phyloP scores from a whole-genome alignment of 352 stramenopile species.

The Globisporangium spiculum region DNA sequence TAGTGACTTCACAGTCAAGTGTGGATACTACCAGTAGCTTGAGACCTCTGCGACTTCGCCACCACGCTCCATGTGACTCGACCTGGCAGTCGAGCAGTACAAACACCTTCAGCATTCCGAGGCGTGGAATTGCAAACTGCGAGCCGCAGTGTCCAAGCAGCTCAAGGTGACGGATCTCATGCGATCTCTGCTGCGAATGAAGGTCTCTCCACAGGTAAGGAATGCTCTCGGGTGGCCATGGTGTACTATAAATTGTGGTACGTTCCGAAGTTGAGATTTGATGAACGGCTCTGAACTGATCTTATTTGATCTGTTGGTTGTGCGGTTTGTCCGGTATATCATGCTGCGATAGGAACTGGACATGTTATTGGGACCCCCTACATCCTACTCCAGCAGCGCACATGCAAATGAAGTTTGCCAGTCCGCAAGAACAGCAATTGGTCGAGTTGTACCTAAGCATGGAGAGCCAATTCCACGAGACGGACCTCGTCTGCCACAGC shows the following conservation, averaged over 20 bases:
- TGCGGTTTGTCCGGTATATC: not conserved
- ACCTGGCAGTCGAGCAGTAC: slow-evolving; percentile 39
- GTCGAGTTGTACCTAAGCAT: not conserved
- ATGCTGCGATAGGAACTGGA: not conserved
- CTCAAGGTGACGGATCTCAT: slow-evolving; percentile 40
- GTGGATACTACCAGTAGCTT: not conserved
- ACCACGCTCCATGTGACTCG: slow-evolving; percentile 32
- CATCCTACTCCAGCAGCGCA: not conserved
- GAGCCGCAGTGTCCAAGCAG: slow-evolving; percentile 34
- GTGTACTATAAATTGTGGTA: not conserved
- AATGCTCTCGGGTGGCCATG: not conserved
- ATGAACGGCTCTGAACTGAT: not conserved
- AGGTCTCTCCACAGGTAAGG: not conserved
- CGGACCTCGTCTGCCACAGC: not conserved
- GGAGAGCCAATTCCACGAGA: not conserved
- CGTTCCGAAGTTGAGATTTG: not conserved
- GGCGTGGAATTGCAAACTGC: slow-evolving; percentile 40
- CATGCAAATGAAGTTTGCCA: not conserved
- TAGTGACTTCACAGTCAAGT: not conserved
- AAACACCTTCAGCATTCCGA: slow-evolving; percentile 37
- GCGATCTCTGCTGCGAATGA: slow-evolving; percentile 2
- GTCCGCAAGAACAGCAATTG: not conserved
- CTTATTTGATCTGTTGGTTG: not conserved
- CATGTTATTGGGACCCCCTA: not conserved
- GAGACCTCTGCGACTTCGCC: not conserved